A percentile compares a stretch with the other conserved stretches of the same genome.
These are phyloP conservation scores for Tagetes erecta DNA, from an alignment of 129 eudicot genomes.

Conservation along the genomic window DNA sequence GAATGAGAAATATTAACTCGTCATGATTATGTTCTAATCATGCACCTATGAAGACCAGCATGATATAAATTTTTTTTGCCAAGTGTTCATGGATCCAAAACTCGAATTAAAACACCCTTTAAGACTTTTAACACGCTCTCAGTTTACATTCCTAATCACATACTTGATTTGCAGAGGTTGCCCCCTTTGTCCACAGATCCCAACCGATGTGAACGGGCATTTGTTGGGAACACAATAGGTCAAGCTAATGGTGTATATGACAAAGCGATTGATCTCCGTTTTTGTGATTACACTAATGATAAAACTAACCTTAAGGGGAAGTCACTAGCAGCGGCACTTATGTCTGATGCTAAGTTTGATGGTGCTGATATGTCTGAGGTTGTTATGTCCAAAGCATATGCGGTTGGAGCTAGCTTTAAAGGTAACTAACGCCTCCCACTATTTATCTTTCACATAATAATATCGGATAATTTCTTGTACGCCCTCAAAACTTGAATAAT, in stretches of 20 bases:
- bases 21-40: background rate
- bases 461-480: background rate
- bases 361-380: slow-evolving; percentile 99
- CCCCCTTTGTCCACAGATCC: slow-evolving; percentile 97
- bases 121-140: background rate
- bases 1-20: background rate
- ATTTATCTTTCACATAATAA: slow-evolving; percentile 1
- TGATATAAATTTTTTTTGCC: background rate
- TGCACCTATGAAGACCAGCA: background rate
- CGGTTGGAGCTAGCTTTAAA: slow-evolving; percentile 92
- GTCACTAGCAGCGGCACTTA: slow-evolving; percentile 92
- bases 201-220: slow-evolving; percentile 78
- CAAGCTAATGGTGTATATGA: slow-evolving; percentile 99
- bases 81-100: background rate
- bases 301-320: slow-evolving; percentile 90
- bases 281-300: slow-evolving; percentile 92
- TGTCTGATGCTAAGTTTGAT: slow-evolving; percentile 96
- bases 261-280: slow-evolving; percentile 89
- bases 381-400: slow-evolving; percentile 98
- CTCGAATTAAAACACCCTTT: background rate
- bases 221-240: slow-evolving; percentile 95
- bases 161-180: slow-evolving; percentile 60
- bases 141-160: background rate
- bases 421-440: slow-evolving; percentile 44
- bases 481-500: background rate